phyloP scores from a whole-genome alignment of 2,329 filamentous ascomycete species.

The Exophiala lecanii-corni region DNA sequence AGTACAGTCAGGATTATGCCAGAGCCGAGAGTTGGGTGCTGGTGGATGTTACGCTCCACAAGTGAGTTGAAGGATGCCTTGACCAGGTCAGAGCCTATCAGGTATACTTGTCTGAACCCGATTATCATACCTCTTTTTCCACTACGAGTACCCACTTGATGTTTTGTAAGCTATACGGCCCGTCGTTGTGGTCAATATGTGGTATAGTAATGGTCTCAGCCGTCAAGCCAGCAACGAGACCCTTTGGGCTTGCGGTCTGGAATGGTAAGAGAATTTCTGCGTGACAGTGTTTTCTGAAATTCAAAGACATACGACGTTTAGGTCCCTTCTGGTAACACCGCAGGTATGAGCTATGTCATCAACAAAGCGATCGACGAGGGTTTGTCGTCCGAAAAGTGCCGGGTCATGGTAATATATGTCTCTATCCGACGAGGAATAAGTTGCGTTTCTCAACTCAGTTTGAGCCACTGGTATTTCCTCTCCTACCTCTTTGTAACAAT shows the following conservation, averaged over 20 bases:
- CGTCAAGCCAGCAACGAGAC: slow-evolving; percentile 35
- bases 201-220: slow-evolving; percentile 12
- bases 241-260: slow-evolving; percentile 42
- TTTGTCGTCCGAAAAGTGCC: slow-evolving; percentile 54
- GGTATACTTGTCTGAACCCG: too few relatives aligned
- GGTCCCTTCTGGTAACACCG: slow-evolving; percentile 47
- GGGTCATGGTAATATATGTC: slow-evolving; percentile 63
- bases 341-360: slow-evolving; percentile 60
- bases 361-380: slow-evolving; percentile 53
- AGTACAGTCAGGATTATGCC: slow-evolving; percentile 55
- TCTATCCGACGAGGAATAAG: slow-evolving; percentile 34
- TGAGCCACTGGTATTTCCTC: not conserved
- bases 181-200: slow-evolving; percentile 5
- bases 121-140: slow-evolving; percentile 64
- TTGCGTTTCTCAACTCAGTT: not conserved
- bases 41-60: slow-evolving; percentile 45
- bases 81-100: slow-evolving; percentile 1
- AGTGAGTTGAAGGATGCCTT: slow-evolving; percentile 59
- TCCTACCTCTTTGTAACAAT: slow-evolving; percentile 55
- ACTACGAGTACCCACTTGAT: slow-evolving; percentile 57
- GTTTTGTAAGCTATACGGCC: slow-evolving; percentile 29
- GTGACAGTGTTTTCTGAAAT: too few relatives aligned
- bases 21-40: slow-evolving; percentile 34
- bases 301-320: slow-evolving; percentile 52
- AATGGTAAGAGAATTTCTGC: not conserved